Conservation (phyloP, 176 grass and related monocot genomes). For the Calamus simplicifolius region DNA sequence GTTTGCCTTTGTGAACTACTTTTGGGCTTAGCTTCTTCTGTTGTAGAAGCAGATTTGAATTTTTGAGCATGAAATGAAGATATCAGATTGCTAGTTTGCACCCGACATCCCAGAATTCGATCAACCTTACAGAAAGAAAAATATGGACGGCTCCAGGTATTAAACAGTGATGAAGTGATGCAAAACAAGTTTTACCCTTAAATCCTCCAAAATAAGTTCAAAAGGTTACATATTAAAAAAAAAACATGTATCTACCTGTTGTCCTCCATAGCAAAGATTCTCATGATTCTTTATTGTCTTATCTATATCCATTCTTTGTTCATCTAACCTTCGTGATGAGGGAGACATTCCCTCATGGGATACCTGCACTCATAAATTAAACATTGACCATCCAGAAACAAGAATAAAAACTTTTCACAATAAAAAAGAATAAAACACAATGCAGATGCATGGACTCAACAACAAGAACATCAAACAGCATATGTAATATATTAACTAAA, state of each 20-base stretch:
- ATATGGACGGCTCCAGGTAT: slow-evolving; percentile 10
- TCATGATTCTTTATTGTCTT: slow-evolving; percentile 7
- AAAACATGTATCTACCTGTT: background rate
- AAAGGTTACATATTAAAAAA: too few species aligned
- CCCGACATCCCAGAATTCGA: slow-evolving; percentile 77
- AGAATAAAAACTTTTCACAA: background rate
- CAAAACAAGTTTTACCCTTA: too few species aligned
- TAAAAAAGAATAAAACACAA: background rate
- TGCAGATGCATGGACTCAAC: too few species aligned
- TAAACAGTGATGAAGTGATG: background rate
- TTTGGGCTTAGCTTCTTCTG: slow-evolving; percentile 29
- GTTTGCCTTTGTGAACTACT: slow-evolving; percentile 14
- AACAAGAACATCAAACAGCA: too few species aligned
- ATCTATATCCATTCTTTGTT: background rate
- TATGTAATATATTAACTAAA: too few species aligned
- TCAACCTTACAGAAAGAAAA: slow-evolving; percentile 61
- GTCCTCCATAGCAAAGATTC: slow-evolving; percentile 12
- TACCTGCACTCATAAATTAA: slow-evolving; percentile 5
- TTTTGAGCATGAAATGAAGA: background rate
- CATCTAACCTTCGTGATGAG: slow-evolving; percentile 8
- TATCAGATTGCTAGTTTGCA: slow-evolving; percentile 34
- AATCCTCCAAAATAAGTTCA: too few species aligned
- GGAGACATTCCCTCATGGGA: background rate
- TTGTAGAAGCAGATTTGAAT: slow-evolving; percentile 17
- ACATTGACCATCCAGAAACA: background rate